phyloP scores from a whole-genome alignment of 805 yeast species.

The Metschnikowia lachancei region DNA sequence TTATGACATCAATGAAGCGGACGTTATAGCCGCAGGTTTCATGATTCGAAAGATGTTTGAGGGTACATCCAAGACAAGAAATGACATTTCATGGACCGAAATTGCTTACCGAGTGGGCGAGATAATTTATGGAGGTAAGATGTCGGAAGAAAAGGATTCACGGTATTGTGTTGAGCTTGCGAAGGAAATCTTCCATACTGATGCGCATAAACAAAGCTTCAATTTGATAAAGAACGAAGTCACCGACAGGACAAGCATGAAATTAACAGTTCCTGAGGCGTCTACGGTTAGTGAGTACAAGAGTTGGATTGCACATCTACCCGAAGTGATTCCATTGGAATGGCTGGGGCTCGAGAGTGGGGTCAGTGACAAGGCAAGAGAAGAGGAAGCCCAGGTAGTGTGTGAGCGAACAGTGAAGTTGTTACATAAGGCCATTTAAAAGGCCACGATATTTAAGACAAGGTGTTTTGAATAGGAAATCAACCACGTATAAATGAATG shows the following conservation, averaged over 20 bases:
- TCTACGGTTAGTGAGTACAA: slow-evolving; percentile 30
- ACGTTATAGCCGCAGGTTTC: slow-evolving; percentile 49
- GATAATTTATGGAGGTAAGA: slow-evolving; percentile 67
- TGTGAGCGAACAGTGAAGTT: slow-evolving; percentile 1
- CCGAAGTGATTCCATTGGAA: slow-evolving; percentile 48
- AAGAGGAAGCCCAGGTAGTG: slow-evolving; percentile 20
- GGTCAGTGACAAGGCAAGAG: slow-evolving; percentile 36
- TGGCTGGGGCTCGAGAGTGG: slow-evolving; percentile 53
- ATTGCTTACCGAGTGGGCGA: slow-evolving; percentile 49
- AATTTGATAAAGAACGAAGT: slow-evolving; percentile 36
- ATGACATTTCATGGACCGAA: slow-evolving; percentile 51
- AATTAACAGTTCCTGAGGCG: slow-evolving; percentile 49
- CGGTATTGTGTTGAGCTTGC: slow-evolving; percentile 35
- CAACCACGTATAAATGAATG: no score
- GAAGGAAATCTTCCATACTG: slow-evolving; percentile 33
- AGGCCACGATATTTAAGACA: no score
- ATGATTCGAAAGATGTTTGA: slow-evolving; percentile 45
- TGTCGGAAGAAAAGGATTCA: slow-evolving; percentile 43
- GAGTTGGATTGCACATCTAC: slow-evolving; percentile 53
- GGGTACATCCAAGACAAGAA: slow-evolving; percentile 2
- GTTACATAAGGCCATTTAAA: background rate
- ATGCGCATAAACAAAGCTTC: slow-evolving; percentile 43
- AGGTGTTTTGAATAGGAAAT: no score
- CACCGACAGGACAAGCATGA: slow-evolving; percentile 14
- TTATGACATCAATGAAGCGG: slow-evolving; percentile 76